Conservation (phyloP, 2,329 filamentous ascomycete species). For the Cercospora brassicicola region DNA sequence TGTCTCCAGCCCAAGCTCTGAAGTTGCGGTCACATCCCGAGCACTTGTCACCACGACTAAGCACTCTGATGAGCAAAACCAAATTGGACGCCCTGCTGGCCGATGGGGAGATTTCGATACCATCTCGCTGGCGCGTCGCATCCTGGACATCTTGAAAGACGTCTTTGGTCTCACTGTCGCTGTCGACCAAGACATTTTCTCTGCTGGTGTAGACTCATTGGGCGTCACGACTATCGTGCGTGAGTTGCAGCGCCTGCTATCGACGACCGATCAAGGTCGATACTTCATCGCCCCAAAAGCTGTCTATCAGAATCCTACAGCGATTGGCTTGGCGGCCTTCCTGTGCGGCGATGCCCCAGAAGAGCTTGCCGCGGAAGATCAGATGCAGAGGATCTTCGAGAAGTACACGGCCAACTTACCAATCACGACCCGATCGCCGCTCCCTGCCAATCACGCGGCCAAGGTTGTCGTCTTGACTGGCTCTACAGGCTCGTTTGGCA, state of each 20-base stretch:
- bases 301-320: conserved; percentile 44
- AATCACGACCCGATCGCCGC: conserved; percentile 18
- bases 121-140: conserved; percentile 10
- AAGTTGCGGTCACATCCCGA: not conserved
- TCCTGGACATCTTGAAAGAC: conserved; percentile 13
- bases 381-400: conserved; percentile 30
- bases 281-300: conserved; percentile 42
- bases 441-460: not conserved
- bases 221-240: conserved; percentile 44
- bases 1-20: conserved; percentile 6
- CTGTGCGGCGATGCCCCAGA: conserved; percentile 11
- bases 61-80: not conserved
- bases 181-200: conserved; percentile 19
- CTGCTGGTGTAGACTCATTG: conserved; percentile 20
- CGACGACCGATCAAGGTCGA: conserved; percentile 36
- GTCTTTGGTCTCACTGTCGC: conserved; percentile 7
- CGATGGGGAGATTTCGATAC: conserved; percentile 2
- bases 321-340: conserved; percentile 45
- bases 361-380: conserved; percentile 2
- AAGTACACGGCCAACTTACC: conserved; percentile 32
- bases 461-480: conserved; percentile 39
- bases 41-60: not conserved
- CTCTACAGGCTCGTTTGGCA: conserved; percentile 41
- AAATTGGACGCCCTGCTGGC: not conserved
- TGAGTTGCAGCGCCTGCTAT: conserved; percentile 13